These are phyloP conservation scores for Monosporascus sp. DNA, from an alignment of 2,329 filamentous ascomycete genomes.

Conservation along the genomic window DNA sequence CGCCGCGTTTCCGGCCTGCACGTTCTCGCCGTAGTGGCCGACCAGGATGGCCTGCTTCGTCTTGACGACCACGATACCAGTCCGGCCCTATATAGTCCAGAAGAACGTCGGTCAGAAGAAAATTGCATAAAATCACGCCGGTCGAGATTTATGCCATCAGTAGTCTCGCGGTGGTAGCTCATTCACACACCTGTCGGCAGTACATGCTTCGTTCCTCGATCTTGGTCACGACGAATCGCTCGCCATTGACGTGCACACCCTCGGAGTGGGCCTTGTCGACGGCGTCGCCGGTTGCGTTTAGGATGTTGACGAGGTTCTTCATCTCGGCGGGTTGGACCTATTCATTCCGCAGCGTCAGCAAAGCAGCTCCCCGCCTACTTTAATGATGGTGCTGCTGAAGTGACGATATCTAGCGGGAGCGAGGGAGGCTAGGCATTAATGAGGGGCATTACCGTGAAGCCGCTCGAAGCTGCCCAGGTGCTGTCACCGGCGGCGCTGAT, in stretches of 20 bases:
- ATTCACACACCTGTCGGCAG: conserved; percentile 68
- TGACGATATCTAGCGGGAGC: background rate
- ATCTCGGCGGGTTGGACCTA: conserved; percentile 57
- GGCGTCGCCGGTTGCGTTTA: conserved; percentile 40
- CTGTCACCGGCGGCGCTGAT: conserved; percentile 77
- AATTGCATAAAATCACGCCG: background rate
- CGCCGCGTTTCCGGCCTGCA: conserved; percentile 70
- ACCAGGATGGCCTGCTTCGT: conserved; percentile 85
- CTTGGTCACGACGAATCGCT: conserved; percentile 73
- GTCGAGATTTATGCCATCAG: no score
- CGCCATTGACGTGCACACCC: conserved; percentile 70
- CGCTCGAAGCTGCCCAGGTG: conserved; percentile 66
- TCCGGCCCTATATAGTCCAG: conserved; percentile 53
- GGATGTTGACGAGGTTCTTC: conserved; percentile 51
- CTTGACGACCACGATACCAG: conserved; percentile 79
- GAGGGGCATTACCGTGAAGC: conserved; percentile 61
- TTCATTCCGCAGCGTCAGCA: conserved; percentile 23
- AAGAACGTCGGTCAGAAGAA: background rate
- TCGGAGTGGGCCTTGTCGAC: conserved; percentile 64
- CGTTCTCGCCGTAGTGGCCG: conserved; percentile 73
- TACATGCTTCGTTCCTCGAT: conserved; percentile 77
- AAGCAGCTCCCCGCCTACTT: background rate
- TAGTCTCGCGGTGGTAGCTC: no score
- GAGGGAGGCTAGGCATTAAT: background rate
- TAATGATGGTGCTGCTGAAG: background rate